Evolutionary conservation across 2,329 filamentous ascomycete species (phyloP).

Genomic region (Lasiodiplodia sp.): DNA sequence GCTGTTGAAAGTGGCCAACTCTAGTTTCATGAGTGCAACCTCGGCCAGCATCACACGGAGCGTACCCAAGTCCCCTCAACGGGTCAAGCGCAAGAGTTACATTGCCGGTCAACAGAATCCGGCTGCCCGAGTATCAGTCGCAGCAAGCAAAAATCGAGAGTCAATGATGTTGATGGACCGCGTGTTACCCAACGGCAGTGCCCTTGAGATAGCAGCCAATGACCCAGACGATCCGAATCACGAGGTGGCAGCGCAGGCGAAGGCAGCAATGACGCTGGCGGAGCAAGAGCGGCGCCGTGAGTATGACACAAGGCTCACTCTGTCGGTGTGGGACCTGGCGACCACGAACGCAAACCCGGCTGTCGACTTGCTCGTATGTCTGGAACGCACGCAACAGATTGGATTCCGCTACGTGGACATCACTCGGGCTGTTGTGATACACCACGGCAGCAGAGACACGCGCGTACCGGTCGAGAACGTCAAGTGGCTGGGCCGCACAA

Average conservation of each 20-base stretch:
- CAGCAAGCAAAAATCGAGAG: constrained; percentile 50
- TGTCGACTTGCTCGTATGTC: constrained; percentile 88
- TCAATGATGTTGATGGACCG: constrained; percentile 60
- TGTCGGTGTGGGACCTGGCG: constrained; percentile 92
- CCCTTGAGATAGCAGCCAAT: constrained; percentile 39
- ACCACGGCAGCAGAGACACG: constrained; percentile 89
- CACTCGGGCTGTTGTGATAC: constrained; percentile 87
- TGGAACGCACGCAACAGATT: constrained; percentile 89
- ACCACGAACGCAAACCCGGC: constrained; percentile 93
- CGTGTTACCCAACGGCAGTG: constrained; percentile 49
- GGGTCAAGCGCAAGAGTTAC: constrained; percentile 36
- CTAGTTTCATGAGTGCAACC: constrained; percentile 91
- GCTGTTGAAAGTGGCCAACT: constrained; percentile 92
- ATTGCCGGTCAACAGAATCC: constrained; percentile 29
- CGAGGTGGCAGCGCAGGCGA: constrained; percentile 39
- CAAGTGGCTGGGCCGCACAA: constrained; percentile 90
- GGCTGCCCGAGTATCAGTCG: constrained; percentile 33
- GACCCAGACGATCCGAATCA: constrained; percentile 42
- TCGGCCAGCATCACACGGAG: constrained; percentile 79
- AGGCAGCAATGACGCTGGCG: constrained; percentile 66
- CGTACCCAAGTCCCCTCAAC: constrained; percentile 44
- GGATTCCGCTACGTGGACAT: constrained; percentile 98
- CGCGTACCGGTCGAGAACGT: constrained; percentile 95
- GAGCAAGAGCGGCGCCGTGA: constrained; percentile 75
- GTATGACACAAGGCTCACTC: constrained; percentile 86